Percentiles rank a stretch among this genome's conserved stretches.
Conservation (phyloP, 331 rosid species). For the Quercus tomentella region DNA sequence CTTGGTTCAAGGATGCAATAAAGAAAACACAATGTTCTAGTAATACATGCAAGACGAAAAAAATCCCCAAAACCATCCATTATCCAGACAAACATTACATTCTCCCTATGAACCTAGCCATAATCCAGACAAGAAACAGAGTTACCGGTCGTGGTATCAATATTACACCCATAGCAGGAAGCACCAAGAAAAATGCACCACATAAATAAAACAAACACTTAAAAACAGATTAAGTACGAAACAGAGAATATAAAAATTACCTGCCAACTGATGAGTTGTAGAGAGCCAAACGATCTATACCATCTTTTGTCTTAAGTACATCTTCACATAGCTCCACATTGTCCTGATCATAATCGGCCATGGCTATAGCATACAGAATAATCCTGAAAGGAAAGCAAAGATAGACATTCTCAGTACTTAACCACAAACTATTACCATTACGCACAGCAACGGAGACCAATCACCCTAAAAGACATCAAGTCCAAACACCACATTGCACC, state of each 20-base stretch:
- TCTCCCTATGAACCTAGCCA: no score
- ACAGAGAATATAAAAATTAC: conserved; percentile 31
- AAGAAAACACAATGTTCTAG: no score
- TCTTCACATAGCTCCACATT: conserved; percentile 41
- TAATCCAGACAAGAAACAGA: no score
- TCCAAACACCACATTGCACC: no score
- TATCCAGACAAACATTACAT: no score
- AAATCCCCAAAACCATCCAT: no score
- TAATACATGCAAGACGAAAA: no score
- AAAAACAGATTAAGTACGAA: not conserved
- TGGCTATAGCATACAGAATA: conserved; percentile 76
- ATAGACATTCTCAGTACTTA: not conserved
- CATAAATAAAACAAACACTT: not conserved
- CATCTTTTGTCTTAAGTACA: conserved; percentile 66
- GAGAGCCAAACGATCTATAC: conserved; percentile 67
- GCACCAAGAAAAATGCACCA: no score
- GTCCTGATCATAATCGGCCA: conserved; percentile 75
- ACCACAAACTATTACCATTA: not conserved
- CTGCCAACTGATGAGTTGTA: conserved; percentile 85
- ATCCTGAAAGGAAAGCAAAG: conserved; percentile 50
- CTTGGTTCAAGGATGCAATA: no score
- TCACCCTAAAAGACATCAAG: no score
- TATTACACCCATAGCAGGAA: no score
- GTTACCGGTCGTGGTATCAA: not conserved
- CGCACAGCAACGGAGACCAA: no score